Evolutionary conservation across 192 early-diverging fungal genomes (phyloP).

Genomic region (Oehlia diaphana): DNA sequence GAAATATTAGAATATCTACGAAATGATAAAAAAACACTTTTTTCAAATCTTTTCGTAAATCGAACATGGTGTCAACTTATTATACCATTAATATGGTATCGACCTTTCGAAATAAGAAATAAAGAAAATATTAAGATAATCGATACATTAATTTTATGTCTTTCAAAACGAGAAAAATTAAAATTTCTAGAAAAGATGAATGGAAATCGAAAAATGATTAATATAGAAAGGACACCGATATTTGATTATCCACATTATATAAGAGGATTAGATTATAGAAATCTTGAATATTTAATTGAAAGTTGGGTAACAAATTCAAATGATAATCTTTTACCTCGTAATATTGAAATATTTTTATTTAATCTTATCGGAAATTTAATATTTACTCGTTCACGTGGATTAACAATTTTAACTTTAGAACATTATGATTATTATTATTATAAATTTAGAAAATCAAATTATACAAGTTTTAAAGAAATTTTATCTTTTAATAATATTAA

Average conservation of each 20-base stretch:
- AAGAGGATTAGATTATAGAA: background rate
- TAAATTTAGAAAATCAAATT: background rate
- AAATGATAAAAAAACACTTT: constrained; percentile 3
- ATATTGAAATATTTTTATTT: background rate
- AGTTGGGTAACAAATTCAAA: background rate
- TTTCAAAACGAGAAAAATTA: background rate
- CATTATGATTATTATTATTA: background rate
- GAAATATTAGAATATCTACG: background rate
- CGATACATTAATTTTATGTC: background rate
- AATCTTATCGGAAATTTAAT: background rate
- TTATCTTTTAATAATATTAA: background rate
- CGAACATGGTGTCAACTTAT: constrained; percentile 4
- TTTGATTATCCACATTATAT: background rate
- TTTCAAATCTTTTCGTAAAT: background rate
- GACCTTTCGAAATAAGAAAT: background rate
- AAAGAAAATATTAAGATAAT: background rate
- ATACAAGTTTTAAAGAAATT: background rate
- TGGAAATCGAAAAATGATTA: background rate
- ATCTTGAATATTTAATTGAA: background rate
- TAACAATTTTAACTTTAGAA: too few species aligned
- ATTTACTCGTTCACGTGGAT: background rate
- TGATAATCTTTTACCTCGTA: background rate
- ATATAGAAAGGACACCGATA: background rate
- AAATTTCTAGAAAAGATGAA: background rate
- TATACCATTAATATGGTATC: background rate